phyloP scores from a whole-genome alignment of 1,139 yeast genomes.

The Candida freyschussii region DNA sequence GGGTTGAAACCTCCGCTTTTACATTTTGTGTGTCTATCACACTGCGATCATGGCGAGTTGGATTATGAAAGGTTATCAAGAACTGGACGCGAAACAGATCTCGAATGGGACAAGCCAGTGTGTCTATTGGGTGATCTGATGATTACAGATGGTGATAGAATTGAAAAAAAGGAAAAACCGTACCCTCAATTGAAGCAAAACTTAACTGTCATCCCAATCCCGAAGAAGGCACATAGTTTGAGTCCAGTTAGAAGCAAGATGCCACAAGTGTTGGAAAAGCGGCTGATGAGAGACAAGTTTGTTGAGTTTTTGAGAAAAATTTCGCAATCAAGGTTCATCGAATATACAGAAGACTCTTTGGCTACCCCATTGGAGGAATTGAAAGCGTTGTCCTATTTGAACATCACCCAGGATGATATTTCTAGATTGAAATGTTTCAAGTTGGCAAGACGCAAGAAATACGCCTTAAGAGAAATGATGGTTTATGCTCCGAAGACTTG shows the following conservation, averaged over 20 bases:
- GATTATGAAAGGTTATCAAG: slow-evolving; percentile 37
- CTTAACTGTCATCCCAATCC: slow-evolving; percentile 2
- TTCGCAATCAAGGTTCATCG: slow-evolving; percentile 13
- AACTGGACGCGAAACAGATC: slow-evolving; percentile 11
- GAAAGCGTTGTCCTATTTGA: slow-evolving; percentile 11
- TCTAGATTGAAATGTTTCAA: slow-evolving; percentile 48
- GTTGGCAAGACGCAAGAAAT: slow-evolving; percentile 58
- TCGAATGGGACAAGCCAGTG: slow-evolving; percentile 35
- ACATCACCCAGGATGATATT: slow-evolving; percentile 17
- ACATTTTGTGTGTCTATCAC: slow-evolving; percentile 46
- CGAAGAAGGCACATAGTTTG: slow-evolving; percentile 10
- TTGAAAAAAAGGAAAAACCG: not conserved
- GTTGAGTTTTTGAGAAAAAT: slow-evolving; percentile 11
- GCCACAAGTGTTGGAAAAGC: slow-evolving; percentile 7
- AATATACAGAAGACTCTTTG: slow-evolving; percentile 17
- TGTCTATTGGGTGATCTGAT: slow-evolving; percentile 29
- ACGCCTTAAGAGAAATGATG: slow-evolving; percentile 44
- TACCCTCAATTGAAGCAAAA: slow-evolving; percentile 1
- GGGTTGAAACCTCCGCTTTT: slow-evolving; percentile 37
- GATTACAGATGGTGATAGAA: slow-evolving; percentile 3
- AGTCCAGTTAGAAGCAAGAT: slow-evolving; percentile 3
- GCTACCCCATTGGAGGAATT: slow-evolving; percentile 15
- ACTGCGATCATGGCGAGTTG: slow-evolving; percentile 51
- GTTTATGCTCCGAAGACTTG: slow-evolving; percentile 55
- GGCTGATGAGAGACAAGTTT: slow-evolving; percentile 8